Base-by-base conservation (phyloP, 805 yeast genomes). In the Kuraishia cidri region DNA sequence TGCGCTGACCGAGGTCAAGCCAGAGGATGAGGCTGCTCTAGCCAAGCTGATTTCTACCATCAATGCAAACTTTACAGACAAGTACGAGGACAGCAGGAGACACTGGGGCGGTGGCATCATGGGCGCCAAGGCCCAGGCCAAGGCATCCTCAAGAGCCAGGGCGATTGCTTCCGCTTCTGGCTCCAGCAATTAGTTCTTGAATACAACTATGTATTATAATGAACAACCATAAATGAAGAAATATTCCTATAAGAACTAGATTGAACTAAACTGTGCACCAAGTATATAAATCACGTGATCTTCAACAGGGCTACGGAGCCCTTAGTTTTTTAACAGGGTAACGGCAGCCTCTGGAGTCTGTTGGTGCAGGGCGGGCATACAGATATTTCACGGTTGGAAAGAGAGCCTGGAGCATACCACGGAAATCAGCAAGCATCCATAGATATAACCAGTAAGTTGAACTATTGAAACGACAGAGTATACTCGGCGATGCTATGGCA, bases 51-150 rank as follows among this genome's bases (percentile, higher is more conserved):
- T 92, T 50, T 80, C 96, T 38, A 80, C 97, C 58, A 75, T 90
- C 66, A 78, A 85, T 70, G 80, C 94, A 50, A 86, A 85, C 90
- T 90, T 81, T 69, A 64, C 68, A 54, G 94, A 84, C 62, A 85
- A 86, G 71, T 85, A 80, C 82, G 97, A 90, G 60, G 97, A 92
- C 53, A 60, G 75, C 62, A 90, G 94, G 78, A 87, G 85, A 73
- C 95, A 86, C 81, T 90, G 98, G 98, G 97, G 97, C 77, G 98
- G 98, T 76, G 98, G 71, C 85, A 62, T 86, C 67, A 72, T 92
- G 77, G 96, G 97, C 66, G 70, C 82, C 54, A 92, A 90, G 75
- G 86, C 97, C 58, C 75, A 74, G 58, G 92, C 79, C 60, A 85
- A 82, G 74, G 60, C 65, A 45, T 88, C 76, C 53, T 85, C 82